Conservation (phyloP, 2,329 filamentous ascomycete genomes). For the Colletotrichum orchidophilum region DNA sequence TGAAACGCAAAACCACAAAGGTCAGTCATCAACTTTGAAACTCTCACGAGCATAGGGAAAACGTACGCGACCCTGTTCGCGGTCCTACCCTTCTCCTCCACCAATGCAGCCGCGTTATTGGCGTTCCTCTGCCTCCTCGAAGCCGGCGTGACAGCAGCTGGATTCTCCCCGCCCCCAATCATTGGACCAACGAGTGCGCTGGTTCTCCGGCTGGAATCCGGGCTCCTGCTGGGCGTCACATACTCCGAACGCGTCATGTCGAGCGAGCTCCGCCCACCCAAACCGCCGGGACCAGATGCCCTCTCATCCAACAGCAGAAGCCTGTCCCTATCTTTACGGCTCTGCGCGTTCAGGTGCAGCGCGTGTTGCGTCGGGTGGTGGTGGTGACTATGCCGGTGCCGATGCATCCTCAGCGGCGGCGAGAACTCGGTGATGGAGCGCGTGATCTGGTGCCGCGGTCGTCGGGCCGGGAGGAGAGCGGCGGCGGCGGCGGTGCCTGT, state of each 20-base stretch:
- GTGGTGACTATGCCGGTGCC: conserved; percentile 47
- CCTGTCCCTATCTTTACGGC: conserved; percentile 10
- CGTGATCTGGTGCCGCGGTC: conserved; percentile 60
- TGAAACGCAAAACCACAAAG: conserved; percentile 37
- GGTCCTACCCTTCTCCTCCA: conserved; percentile 52
- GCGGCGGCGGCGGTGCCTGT: conserved; percentile 15
- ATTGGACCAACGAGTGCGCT: conserved; percentile 47
- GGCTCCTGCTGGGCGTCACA: conserved; percentile 53
- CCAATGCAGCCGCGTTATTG: conserved; percentile 49
- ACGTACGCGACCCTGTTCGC: conserved; percentile 53
- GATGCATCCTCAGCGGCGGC: conserved; percentile 52
- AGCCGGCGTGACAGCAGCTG: not conserved
- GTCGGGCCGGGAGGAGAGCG: conserved; percentile 15
- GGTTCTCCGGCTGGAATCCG: conserved; percentile 53
- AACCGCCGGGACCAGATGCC: conserved; percentile 36
- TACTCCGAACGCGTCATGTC: conserved; percentile 57
- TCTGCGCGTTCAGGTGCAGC: conserved; percentile 31
- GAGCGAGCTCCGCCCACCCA: conserved; percentile 49
- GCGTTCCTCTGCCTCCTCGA: conserved; percentile 36
- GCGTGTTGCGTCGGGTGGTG: conserved; percentile 43
- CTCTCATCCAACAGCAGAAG: conserved; percentile 39
- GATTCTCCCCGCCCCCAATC: conserved; percentile 34
- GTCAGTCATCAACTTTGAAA: not conserved
- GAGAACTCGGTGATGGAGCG: conserved; percentile 65
- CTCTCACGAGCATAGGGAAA: not conserved